Evolutionary conservation across 139 green algal genomes (phyloP), one percentile per base, ranked within the genome.

Genomic region (Prasinococcaceae sp.): DNA sequence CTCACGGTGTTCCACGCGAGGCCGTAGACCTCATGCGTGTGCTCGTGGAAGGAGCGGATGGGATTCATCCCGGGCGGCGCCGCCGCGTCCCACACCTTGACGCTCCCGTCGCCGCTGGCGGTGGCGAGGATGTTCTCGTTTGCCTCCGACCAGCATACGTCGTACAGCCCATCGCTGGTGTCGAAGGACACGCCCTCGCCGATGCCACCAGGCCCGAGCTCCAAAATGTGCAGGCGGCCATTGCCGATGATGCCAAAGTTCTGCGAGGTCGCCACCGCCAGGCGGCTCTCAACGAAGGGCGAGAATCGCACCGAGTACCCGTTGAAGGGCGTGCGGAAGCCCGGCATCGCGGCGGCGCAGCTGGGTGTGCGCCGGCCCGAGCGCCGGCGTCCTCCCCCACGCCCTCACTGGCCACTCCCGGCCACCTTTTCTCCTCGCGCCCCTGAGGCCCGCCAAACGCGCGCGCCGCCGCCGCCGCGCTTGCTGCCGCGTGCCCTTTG

Each of bases 161-260:
- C 90, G 56, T 94, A 96, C 32, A 97, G 53, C 1, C 88, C 90
- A 55, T 98, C 90, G n/a, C 57, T 55, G 2, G 90, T 96, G 72
- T 97, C 90, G 69, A 92, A 98, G 0, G 68, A 57, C 2, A 72
- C 72, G 4, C 84, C 64, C 62, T 92, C 80, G 6, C 66, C 39
- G 1, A 97, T 47, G 14, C 25, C 41, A 46, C 46, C 19, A 23
- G 14, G 29, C 2, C 38, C 9, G 41, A 92, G 84, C 69, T 93
- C 70, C 19, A 97, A 75, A 0, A 97, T 73, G 59, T 94, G 72
- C 66, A 90, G 81, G 19, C 74, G 55, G 5, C 90, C 90, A 61
- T 95, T 95, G 30, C 90, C 90, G 35, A 98, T 85, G 42, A 98
- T 97, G 10, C 90, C 90, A 68, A 95, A 98, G 69, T 98, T 96